Percentiles rank a stretch among this genome's conserved stretches.
Conservation (phyloP, 352 stramenopile genomes). For the Phytophthora fragariae region DNA sequence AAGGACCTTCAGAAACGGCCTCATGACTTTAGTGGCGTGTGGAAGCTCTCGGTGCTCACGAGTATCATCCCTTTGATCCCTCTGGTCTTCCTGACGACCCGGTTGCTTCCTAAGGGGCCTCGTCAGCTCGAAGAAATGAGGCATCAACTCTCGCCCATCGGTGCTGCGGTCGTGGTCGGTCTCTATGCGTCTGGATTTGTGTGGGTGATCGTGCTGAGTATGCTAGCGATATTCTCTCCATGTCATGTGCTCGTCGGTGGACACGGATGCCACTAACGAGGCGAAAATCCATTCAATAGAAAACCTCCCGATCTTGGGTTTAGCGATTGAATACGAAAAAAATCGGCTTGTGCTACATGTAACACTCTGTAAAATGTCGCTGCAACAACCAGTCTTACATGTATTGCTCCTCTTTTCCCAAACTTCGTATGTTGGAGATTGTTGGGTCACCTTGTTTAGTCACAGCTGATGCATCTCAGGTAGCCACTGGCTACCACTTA, state of each 20-base stretch:
- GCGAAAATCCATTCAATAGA: neutral
- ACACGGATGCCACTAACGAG: constrained; percentile 47
- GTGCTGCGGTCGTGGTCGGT: constrained; percentile 41
- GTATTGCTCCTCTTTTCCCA: too few relatives aligned
- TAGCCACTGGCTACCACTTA: too few relatives aligned
- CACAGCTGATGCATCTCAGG: too few relatives aligned
- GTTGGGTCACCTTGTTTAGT: too few relatives aligned
- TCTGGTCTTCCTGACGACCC: constrained; percentile 59
- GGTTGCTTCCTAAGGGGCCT: constrained; percentile 59
- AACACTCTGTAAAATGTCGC: too few relatives aligned
- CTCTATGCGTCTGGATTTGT: constrained; percentile 69
- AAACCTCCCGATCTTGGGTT: neutral
- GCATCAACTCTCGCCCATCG: constrained; percentile 52
- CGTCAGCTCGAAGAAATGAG: constrained; percentile 61
- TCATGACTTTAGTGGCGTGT: constrained; percentile 69
- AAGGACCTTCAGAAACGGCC: constrained; percentile 52
- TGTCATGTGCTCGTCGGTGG: constrained; percentile 76
- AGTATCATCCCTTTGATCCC: constrained; percentile 53
- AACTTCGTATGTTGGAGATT: too few relatives aligned
- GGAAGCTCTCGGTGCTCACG: constrained; percentile 82
- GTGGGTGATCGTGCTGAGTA: constrained; percentile 70
- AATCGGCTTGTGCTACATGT: too few relatives aligned
- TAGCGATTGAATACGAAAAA: too few relatives aligned
- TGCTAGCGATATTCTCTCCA: constrained; percentile 69
- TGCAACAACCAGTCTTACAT: too few relatives aligned